A percentile compares a stretch with the other conserved stretches of the same genome.
Evolutionary conservation across 164 flowering plant genomes (phyloP).

Genomic region (Pachysandra terminalis): DNA sequence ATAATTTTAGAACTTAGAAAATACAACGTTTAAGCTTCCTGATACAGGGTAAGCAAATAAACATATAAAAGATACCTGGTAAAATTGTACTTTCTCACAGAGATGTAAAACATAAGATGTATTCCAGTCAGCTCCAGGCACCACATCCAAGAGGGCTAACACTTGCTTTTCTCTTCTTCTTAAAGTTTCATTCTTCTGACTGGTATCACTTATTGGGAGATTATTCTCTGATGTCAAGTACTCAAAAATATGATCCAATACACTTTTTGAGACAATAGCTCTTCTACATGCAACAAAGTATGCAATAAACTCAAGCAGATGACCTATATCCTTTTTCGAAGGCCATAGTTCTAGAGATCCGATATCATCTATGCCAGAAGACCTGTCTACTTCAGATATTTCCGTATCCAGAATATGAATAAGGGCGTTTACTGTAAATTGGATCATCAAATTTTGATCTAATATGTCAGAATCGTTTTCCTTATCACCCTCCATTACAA

Average conservation of each 20-base stretch:
- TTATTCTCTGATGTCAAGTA: slow-evolving; percentile 53
- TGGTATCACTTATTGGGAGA: slow-evolving; percentile 19
- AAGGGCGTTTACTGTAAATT: slow-evolving; percentile 56
- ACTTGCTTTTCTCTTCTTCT: slow-evolving; percentile 76
- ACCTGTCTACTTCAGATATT: slow-evolving; percentile 25
- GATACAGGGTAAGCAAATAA: slow-evolving; percentile 7
- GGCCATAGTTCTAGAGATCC: slow-evolving; percentile 58
- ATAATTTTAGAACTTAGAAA: neutral
- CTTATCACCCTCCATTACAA: slow-evolving; percentile 23
- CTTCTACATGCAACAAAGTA: slow-evolving; percentile 53
- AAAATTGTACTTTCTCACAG: slow-evolving; percentile 69
- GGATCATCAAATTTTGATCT: slow-evolving; percentile 42
- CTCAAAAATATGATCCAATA: slow-evolving; percentile 59
- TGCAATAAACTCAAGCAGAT: slow-evolving; percentile 74
- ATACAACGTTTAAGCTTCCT: neutral
- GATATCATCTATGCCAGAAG: slow-evolving; percentile 26
- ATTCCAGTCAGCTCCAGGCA: slow-evolving; percentile 74
- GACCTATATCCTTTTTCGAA: slow-evolving; percentile 59
- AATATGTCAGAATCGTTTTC: slow-evolving; percentile 22
- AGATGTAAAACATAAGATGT: slow-evolving; percentile 53
- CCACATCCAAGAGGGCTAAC: slow-evolving; percentile 62
- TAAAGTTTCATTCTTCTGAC: slow-evolving; percentile 20
- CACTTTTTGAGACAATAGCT: slow-evolving; percentile 50
- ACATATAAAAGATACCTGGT: slow-evolving; percentile 53
- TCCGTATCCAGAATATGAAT: slow-evolving; percentile 48